Conservation (phyloP, 1,284 basidiomycete genomes). For the Austroboletus olivaceoglutinosus region DNA sequence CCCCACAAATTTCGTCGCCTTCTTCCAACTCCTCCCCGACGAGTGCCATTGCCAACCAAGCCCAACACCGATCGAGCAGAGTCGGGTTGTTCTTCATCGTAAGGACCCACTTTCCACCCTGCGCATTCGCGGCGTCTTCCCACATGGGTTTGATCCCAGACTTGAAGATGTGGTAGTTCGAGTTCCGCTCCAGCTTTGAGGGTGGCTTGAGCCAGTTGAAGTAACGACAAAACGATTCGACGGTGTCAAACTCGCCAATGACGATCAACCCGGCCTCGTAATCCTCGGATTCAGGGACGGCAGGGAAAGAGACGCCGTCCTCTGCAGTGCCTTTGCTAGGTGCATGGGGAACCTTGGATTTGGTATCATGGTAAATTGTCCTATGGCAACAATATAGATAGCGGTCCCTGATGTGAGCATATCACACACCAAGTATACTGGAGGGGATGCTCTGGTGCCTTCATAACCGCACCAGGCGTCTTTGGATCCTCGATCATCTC, state of each 20-base stretch:
- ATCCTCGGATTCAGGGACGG: constrained; percentile 55
- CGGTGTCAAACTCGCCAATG: constrained; percentile 79
- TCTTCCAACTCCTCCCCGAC: constrained; percentile 91
- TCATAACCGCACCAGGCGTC: constrained; percentile 70
- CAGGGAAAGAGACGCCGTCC: constrained; percentile 29
- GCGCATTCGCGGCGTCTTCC: constrained; percentile 91
- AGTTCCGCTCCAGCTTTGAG: constrained; percentile 81
- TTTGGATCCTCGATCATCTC: constrained; percentile 76
- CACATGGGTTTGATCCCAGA: constrained; percentile 91
- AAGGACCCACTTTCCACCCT: constrained; percentile 92
- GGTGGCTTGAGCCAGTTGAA: constrained; percentile 94
- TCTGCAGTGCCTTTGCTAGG: constrained; percentile 34
- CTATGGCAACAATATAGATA: constrained; percentile 36
- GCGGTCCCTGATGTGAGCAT: neutral
- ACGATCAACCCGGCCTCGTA: constrained; percentile 79
- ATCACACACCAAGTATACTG: constrained; percentile 74
- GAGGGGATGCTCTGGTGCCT: constrained; percentile 78
- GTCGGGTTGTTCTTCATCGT: constrained; percentile 83
- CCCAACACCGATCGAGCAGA: constrained; percentile 86
- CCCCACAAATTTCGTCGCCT: constrained; percentile 83
- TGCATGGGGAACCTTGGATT: constrained; percentile 65
- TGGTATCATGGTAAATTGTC: constrained; percentile 89
- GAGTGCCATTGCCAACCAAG: constrained; percentile 86
- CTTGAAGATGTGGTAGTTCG: constrained; percentile 95
- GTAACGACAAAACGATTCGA: constrained; percentile 90